Conservation (phyloP, 2,329 filamentous ascomycete species). For the Hansfordia pulvinata region DNA sequence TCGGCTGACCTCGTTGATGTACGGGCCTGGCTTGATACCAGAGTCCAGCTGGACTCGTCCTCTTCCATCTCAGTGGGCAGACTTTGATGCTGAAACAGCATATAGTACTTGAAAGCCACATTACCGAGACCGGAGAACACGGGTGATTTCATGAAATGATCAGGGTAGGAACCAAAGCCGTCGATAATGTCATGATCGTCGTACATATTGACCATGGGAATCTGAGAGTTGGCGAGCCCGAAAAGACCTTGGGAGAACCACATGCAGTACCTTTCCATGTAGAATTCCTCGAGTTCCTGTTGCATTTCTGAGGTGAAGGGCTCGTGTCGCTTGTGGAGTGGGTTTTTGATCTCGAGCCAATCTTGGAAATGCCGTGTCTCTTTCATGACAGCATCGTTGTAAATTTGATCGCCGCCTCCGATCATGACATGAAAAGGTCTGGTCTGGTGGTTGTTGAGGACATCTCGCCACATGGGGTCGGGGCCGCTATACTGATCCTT, state of each 20-base stretch:
- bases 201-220: slow-evolving; percentile 97
- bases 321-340: slow-evolving; percentile 63
- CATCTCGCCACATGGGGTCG: slow-evolving; percentile 93
- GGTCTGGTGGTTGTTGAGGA: slow-evolving; percentile 82
- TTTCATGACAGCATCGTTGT: slow-evolving; percentile 74
- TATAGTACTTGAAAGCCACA: slow-evolving; percentile 95
- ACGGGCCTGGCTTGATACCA: slow-evolving; percentile 70
- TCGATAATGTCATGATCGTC: slow-evolving; percentile 91
- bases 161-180: slow-evolving; percentile 85
- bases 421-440: slow-evolving; percentile 97
- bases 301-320: slow-evolving; percentile 75
- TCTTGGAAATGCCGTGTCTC: slow-evolving; percentile 65
- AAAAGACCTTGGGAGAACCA: slow-evolving; percentile 98
- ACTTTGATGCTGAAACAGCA: slow-evolving; percentile 96
- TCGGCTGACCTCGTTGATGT: slow-evolving; percentile 75
- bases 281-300: slow-evolving; percentile 77
- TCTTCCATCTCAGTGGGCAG: slow-evolving; percentile 65
- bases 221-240: slow-evolving; percentile 82
- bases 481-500: slow-evolving; percentile 75
- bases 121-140: slow-evolving; percentile 84
- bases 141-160: slow-evolving; percentile 80
- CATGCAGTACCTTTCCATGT: slow-evolving; percentile 74
- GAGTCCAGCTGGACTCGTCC: slow-evolving; percentile 81
- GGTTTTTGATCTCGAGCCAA: slow-evolving; percentile 74
- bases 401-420: slow-evolving; percentile 92